Evolutionary conservation across 2,329 filamentous ascomycete species (phyloP), one percentile per base, ranked within the genome.

Genomic region (Trichoderma guizhouense): DNA sequence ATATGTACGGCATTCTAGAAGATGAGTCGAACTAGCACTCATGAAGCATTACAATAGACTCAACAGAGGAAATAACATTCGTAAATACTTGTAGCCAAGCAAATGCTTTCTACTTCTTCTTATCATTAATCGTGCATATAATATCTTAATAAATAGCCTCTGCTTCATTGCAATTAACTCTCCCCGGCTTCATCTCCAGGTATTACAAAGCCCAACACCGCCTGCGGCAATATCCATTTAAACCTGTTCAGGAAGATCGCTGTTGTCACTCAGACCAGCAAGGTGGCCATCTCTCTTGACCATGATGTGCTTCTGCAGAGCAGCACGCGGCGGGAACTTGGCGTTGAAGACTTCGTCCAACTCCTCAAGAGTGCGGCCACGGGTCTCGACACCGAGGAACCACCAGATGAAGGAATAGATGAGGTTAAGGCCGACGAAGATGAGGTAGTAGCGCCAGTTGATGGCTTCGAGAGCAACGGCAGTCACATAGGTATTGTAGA

Each of bases 351-450:
- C 84, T 4, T 78, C 79, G 39, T 84, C 81, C 73, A 86, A 75
- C 74, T 86, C 84, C 73, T 86, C 84, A 28, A 86, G 79, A 63
- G 83, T 79, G 24, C 78, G 74, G 1, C 78, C 78, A 7, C 77
- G 74, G 1, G 78, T 79, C 67, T 79, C 78, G 12, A 79, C 77
- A 30, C 78, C 78, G 47, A 79, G 71, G 7, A 78, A n/a, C 58
- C 75, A 79, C 78, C 78, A 79, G 12, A 78, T 36, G 30, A 61
- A 68, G 32, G 74, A 51, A 53, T 79, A 81, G 12, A 80, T 68
- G 24, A 79, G 36, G 58, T 79, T 79, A 12, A 80, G 74, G 14
- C 78, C 78, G 28, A 80, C 79, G 64, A 78, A 78, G 53, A 80
- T 74, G 69, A 81, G 75, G 65, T 80, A 79, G 68, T 79, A 79